Evolutionary conservation across 768 basidiomycete species (phyloP).

Genomic region (Boletus rubescentipes): DNA sequence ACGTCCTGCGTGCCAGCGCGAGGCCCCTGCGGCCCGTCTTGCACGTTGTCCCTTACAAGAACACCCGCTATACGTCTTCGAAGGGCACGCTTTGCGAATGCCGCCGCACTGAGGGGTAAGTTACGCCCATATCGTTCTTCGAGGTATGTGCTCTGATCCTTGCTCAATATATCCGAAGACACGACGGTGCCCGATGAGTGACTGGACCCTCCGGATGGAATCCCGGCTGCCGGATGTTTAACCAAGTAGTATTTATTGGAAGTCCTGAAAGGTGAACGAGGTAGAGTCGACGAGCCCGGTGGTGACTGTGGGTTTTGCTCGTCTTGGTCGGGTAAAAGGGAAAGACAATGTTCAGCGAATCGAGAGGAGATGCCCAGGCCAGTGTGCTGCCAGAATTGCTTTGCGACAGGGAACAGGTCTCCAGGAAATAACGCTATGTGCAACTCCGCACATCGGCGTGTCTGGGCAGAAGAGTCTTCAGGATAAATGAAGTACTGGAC

Average conservation of each 20-base stretch:
- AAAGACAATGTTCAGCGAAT: constrained; percentile 77
- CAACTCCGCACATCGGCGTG: constrained; percentile 52
- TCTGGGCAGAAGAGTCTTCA: constrained; percentile 39
- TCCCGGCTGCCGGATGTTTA: constrained; percentile 14
- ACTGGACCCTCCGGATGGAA: constrained; percentile 3
- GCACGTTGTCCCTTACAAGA: constrained; percentile 55
- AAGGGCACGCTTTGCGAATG: constrained; percentile 82
- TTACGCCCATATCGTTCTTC: constrained; percentile 97
- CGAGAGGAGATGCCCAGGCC: constrained; percentile 90
- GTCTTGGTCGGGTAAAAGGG: constrained; percentile 55
- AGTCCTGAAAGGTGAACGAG: constrained; percentile 40
- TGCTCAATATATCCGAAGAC: constrained; percentile 47
- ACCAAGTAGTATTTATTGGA: constrained; percentile 60
- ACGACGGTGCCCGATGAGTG: constrained; percentile 6
- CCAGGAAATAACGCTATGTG: constrained; percentile 80
- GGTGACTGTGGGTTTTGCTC: constrained; percentile 25
- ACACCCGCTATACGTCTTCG: constrained; percentile 90
- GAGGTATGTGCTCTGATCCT: constrained; percentile 72
- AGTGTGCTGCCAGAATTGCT: constrained; percentile 95
- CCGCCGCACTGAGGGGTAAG: constrained; percentile 67
- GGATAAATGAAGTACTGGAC: constrained; percentile 73
- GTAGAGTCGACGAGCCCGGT: constrained; percentile 13
- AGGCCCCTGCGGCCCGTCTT: constrained; percentile 34
- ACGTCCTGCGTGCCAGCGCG: constrained; percentile 47
- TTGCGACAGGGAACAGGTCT: constrained; percentile 62